Evolutionary conservation across 2,329 filamentous ascomycete genomes (phyloP).

Genomic region (Botrytis hyacinthi): DNA sequence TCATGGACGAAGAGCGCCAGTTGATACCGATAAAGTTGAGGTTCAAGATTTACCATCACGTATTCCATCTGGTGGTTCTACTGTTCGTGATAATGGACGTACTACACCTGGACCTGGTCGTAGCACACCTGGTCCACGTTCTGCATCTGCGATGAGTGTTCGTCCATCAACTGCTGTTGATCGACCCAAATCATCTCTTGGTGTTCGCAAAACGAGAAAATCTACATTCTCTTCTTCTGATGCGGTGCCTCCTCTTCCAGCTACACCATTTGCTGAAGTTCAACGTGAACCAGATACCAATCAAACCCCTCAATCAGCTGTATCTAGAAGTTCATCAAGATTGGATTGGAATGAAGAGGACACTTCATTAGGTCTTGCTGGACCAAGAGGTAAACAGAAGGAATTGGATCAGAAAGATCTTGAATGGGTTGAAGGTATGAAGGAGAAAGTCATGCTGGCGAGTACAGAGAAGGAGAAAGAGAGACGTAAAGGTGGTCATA

Average conservation of each 20-base stretch:
- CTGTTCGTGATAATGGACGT: slow-evolving; percentile 22
- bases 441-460: slow-evolving; percentile 72
- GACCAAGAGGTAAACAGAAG: slow-evolving; percentile 62
- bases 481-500: slow-evolving; percentile 29
- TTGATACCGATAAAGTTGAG: slow-evolving; percentile 55
- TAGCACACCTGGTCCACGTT: slow-evolving; percentile 43
- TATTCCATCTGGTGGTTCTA: slow-evolving; percentile 30
- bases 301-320: slow-evolving; percentile 20
- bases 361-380: slow-evolving; percentile 61
- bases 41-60: slow-evolving; percentile 52
- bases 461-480: slow-evolving; percentile 55
- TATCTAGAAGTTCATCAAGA: slow-evolving; percentile 41
- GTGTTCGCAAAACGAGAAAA: slow-evolving; percentile 35
- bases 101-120: slow-evolving; percentile 37
- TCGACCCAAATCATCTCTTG: slow-evolving; percentile 33
- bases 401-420: slow-evolving; percentile 70
- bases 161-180: slow-evolving; percentile 32
- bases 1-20: slow-evolving; percentile 69
- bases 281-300: slow-evolving; percentile 15
- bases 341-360: slow-evolving; percentile 58
- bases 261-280: slow-evolving; percentile 20
- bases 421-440: slow-evolving; percentile 80
- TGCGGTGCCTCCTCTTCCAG: slow-evolving; percentile 29
- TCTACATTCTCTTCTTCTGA: slow-evolving; percentile 20
- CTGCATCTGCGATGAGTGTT: slow-evolving; percentile 29